Evolutionary conservation across 2,329 filamentous ascomycete genomes (phyloP), one percentile per base, ranked within the genome.

Genomic region (Niveomyces coronatus): DNA sequence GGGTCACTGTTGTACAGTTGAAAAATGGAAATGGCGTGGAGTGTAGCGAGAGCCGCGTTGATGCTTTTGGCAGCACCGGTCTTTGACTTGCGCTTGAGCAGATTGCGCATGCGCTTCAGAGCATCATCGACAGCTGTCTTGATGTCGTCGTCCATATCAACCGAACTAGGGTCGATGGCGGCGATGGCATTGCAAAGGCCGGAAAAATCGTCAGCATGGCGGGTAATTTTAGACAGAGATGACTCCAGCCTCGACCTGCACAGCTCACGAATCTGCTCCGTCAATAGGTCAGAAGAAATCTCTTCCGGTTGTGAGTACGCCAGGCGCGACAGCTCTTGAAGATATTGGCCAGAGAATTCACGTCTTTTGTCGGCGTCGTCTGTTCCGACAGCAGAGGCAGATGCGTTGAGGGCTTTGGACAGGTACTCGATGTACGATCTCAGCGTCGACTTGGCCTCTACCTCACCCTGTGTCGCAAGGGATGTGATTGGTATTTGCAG

Each of bases 1-100:
- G 82, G 70, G 42, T 94, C 87, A 17, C 86, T 85, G 51, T 89
- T 88, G 62, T 94, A 94, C 8, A 94, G 71, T 56, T 95, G 86
- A 39, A 96, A 69, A 11, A 95, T 74, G 0, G 86, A 82, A 37
- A 95, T 72, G 1, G 85, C 80, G 55, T 94, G 86, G 2, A 96
- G 71, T 24, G 95, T 69, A 15, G 82, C 80, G 41, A 95, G 72
- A 0, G 84, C 83, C 43, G 78, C 76, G 13, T 65, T 65, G 44
- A 57, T 60, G 15, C 49, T 52, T 41, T 55, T 66, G 51, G 54
- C 63, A 46, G 61, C 47, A 16, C 54, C 49, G 36, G 53, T 44
- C 47, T 54, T 48, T 2, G 52, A 37, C 38, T 61, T 59, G 19
- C 53, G 53, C 42, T 71, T 71, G 19, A 71, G 57, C 10, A 75